These are phyloP conservation scores for Panicum miliaceum DNA, from an alignment of 176 grass and related monocot genomes.

Conservation along the genomic window DNA sequence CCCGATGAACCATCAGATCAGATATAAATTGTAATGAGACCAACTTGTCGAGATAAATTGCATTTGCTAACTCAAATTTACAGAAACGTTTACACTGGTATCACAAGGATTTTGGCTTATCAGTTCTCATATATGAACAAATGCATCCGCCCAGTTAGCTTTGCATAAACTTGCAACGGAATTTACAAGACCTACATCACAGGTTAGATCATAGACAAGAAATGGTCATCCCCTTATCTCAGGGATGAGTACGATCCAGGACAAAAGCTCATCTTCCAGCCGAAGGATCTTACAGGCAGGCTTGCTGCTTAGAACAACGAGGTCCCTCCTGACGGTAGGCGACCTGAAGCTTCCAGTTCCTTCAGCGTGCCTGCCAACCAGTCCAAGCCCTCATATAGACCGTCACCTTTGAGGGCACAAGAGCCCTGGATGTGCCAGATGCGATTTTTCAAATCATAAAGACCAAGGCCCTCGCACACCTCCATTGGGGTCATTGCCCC, in stretches of 20 bases:
- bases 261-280: constrained; percentile 18
- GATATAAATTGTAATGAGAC: background rate
- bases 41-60: background rate
- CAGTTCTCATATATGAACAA: constrained; percentile 8
- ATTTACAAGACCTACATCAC: constrained; percentile 34
- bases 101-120: background rate
- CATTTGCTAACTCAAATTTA: constrained; percentile 25
- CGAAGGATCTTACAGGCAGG: background rate
- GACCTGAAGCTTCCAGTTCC: constrained; percentile 62
- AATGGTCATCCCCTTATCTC: constrained; percentile 6
- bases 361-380: constrained; percentile 71
- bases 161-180: constrained; percentile 22
- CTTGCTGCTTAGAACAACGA: constrained; percentile 53
- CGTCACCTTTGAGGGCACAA: constrained; percentile 72
- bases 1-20: background rate
- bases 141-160: constrained; percentile 32
- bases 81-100: constrained; percentile 32
- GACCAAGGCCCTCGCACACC: constrained; percentile 73
- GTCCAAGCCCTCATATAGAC: constrained; percentile 79
- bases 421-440: constrained; percentile 79
- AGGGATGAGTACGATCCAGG: constrained; percentile 15
- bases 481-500: constrained; percentile 80
- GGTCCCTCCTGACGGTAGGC: constrained; percentile 51
- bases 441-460: constrained; percentile 75
- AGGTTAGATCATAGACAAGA: constrained; percentile 38